Base-by-base conservation (phyloP, 306 rosid species). In the Herpetospermum pedunculosum region DNA sequence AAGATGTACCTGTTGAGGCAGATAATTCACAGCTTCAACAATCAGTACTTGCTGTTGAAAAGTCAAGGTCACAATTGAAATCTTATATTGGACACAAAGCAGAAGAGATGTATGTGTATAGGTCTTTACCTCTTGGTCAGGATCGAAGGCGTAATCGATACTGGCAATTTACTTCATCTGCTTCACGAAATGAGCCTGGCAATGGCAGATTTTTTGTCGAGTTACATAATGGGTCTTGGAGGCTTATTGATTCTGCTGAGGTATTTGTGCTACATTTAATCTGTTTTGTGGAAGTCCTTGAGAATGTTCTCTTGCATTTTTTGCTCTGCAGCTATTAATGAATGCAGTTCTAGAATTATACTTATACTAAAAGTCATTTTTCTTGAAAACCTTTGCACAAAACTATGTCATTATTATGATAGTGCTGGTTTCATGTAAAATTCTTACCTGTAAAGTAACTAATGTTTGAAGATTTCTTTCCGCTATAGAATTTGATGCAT, bases 151-250 rank as follows among this genome's bases (percentile, higher is more conserved):
- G 60, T 58, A 88, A 88, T 76, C 81, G 90, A 59, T 91, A 91
- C 77, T 91, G 97, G 97, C 94, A 78, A 59, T 91, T 91, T 73
- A 70, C 69, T 77, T 60, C 90, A 47, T 88, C 88, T 82, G 69
- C 84, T 76, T 85, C 92, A 76, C 90, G 44, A 47, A 86, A 81
- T 79, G 97, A 91, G 79, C 97, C 95, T 18, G 94, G 95, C 75
- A 84, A 88, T 83, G 90, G 92, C 47, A 85, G 97, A 87, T 85
- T 91, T 46, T 91, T 91, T 77, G 85, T 91, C 81, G 95, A 91
- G 82, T 76, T 85, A 76, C 80, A 77, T 40, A 90, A 80, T 23
- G 88, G 95, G 73, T 70, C 63, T 41, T 91, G 97, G 97, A 84
- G 87, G 82, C 81, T 91, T 74, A 83, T 91, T 77, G 95, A 91